phyloP scores from a whole-genome alignment of 176 grass and related monocot species.

The Rhynchospora breviuscula region DNA sequence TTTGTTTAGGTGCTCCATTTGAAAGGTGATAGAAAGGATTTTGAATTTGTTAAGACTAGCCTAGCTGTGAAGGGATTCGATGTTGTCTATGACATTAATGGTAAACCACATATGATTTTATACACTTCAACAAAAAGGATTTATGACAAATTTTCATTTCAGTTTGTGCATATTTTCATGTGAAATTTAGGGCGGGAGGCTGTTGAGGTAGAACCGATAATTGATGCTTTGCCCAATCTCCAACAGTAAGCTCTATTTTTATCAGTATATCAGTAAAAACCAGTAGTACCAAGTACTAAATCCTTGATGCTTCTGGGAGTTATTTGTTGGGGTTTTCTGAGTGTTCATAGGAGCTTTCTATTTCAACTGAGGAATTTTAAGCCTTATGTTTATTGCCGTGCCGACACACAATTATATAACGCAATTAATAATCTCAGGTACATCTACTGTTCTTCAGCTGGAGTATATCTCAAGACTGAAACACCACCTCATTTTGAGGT shows the following conservation, averaged over 20 bases:
- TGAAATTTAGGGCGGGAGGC: conserved; percentile 71
- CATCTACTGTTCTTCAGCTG: conserved; percentile 93
- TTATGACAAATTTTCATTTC: not conserved
- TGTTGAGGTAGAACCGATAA: conserved; percentile 58
- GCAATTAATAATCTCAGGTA: conserved; percentile 45
- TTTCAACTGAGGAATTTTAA: not conserved
- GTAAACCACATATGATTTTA: conserved; percentile 21
- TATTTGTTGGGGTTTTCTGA: not conserved
- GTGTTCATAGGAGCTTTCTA: not conserved
- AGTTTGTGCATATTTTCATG: not conserved
- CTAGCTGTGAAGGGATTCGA: conserved; percentile 70
- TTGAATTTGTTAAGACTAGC: conserved; percentile 87
- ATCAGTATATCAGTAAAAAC: not conserved
- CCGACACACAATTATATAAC: not conserved
- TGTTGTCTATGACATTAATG: conserved; percentile 92
- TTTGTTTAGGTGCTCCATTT: conserved; percentile 66
- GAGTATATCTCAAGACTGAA: conserved; percentile 92
- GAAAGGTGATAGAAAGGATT: conserved; percentile 90
- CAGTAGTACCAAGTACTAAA: not conserved
- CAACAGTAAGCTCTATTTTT: conserved; percentile 62
- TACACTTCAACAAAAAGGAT: not conserved
- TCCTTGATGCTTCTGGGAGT: not conserved
- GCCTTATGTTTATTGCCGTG: not conserved
- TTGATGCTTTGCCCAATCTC: conserved; percentile 80
- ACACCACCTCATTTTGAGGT: conserved; percentile 84